Evolutionary conservation across 441 rosid species (phyloP).

Genomic region (Codiaeum variegatum): DNA sequence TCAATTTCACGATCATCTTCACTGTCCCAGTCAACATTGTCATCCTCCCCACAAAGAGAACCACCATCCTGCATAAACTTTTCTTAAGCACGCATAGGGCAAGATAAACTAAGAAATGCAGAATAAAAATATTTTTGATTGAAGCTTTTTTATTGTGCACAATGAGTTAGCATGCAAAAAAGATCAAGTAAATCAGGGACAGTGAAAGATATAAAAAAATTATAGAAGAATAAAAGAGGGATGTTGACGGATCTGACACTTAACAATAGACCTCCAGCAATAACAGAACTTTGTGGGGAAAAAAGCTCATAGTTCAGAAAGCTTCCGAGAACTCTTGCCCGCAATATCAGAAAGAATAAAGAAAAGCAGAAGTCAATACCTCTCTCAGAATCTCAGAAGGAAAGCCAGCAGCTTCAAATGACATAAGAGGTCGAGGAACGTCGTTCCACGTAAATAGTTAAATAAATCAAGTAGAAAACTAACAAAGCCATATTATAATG

Average conservation of each 20-base stretch:
- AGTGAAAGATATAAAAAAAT: not conserved
- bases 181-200: not conserved
- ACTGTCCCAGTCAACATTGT: slow-evolving; percentile 50
- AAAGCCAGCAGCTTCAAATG: slow-evolving; percentile 81
- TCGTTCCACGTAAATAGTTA: slow-evolving; percentile 15
- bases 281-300: slow-evolving; percentile 15
- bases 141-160: not conserved
- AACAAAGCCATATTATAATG: not conserved
- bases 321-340: slow-evolving; percentile 12
- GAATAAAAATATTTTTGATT: not conserved
- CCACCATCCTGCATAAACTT: slow-evolving; percentile 35
- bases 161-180: not conserved
- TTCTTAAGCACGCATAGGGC: not conserved
- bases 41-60: slow-evolving; percentile 33
- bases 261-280: slow-evolving; percentile 39
- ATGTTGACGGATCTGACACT: slow-evolving; percentile 21
- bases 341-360: not conserved
- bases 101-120: not conserved
- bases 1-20: slow-evolving; percentile 67
- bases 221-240: not conserved
- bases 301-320: slow-evolving; percentile 1
- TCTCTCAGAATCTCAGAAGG: slow-evolving; percentile 74
- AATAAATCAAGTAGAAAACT: not conserved
- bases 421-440: slow-evolving; percentile 67
- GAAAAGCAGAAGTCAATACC: slow-evolving; percentile 21